A percentile compares a stretch with the other conserved stretches of the same genome.
Evolutionary conservation across 495 filamentous ascomycete genomes (phyloP).

Genomic region (Aspergillus carlsbadensis): DNA sequence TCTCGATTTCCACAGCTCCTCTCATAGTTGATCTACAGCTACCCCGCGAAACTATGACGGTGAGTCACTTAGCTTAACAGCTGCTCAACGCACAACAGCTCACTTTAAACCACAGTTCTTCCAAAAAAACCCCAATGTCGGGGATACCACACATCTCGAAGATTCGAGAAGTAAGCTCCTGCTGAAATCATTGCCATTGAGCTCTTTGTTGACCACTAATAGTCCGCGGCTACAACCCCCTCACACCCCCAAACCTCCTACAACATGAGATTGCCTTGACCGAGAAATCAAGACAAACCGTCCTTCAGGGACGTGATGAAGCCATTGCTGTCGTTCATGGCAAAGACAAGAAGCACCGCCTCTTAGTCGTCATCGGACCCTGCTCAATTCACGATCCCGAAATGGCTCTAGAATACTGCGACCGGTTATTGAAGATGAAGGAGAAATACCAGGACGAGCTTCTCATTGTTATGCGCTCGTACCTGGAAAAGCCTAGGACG

Average conservation of each 20-base stretch:
- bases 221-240: constrained; percentile 91
- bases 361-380: constrained; percentile 91
- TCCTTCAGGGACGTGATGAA: constrained; percentile 77
- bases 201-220: constrained; percentile 11
- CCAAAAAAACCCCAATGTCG: constrained; percentile 86
- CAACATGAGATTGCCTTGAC: constrained; percentile 93
- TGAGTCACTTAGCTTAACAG: constrained; percentile 30
- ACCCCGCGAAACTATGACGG: constrained; percentile 37
- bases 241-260: constrained; percentile 90
- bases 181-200: constrained; percentile 8
- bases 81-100: constrained; percentile 6
- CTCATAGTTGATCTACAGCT: constrained; percentile 9
- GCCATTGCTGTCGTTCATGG: constrained; percentile 78
- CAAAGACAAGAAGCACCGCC: constrained; percentile 67
- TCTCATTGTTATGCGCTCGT: constrained; percentile 94
- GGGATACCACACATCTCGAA: constrained; percentile 75
- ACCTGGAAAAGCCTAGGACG: constrained; percentile 98
- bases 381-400: constrained; percentile 97
- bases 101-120: constrained; percentile 59
- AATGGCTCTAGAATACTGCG: constrained; percentile 92
- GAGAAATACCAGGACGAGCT: constrained; percentile 88
- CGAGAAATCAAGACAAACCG: constrained; percentile 71
- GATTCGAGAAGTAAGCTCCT: constrained; percentile 80
- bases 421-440: constrained; percentile 75
- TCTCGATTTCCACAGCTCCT: constrained; percentile 2